phyloP scores from a whole-genome alignment of 202 grass and related monocot genomes.

The Setaria italica region DNA sequence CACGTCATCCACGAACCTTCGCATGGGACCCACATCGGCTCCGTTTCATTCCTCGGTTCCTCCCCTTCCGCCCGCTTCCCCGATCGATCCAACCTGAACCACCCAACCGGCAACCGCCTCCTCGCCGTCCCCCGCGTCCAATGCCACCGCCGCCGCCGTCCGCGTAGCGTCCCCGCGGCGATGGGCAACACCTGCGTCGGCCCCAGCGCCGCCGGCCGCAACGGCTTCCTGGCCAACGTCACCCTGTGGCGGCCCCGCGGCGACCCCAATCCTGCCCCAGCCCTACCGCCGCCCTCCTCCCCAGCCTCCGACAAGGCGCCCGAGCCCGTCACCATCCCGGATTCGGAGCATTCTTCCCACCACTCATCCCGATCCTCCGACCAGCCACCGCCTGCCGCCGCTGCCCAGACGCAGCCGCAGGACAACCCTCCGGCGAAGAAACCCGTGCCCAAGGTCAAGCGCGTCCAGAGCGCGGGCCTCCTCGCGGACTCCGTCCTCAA shows the following conservation, averaged over 20 bases:
- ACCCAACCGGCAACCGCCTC: slow-evolving; percentile 47
- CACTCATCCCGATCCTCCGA: slow-evolving; percentile 47
- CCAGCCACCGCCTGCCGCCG: neutral
- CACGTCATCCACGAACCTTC: neutral
- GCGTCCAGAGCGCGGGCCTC: slow-evolving; percentile 80
- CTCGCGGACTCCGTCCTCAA: slow-evolving; percentile 79
- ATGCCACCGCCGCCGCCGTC: slow-evolving; percentile 51
- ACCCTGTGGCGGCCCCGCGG: slow-evolving; percentile 50
- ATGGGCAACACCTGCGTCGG: slow-evolving; percentile 96
- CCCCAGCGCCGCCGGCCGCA: slow-evolving; percentile 61
- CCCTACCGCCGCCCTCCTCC: slow-evolving; percentile 44
- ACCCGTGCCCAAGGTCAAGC: slow-evolving; percentile 67
- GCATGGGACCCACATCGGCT: slow-evolving; percentile 8
- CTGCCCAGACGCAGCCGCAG: slow-evolving; percentile 11
- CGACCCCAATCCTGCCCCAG: slow-evolving; percentile 18
- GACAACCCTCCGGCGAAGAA: slow-evolving; percentile 53
- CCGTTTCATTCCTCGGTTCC: slow-evolving; percentile 15
- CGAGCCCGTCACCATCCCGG: slow-evolving; percentile 74
- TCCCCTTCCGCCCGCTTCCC: slow-evolving; percentile 28
- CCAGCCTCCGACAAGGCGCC: slow-evolving; percentile 66
- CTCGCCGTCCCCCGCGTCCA: slow-evolving; percentile 52
- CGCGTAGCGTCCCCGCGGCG: slow-evolving; percentile 53
- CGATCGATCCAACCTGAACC: slow-evolving; percentile 50
- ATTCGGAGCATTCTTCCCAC: slow-evolving; percentile 45
- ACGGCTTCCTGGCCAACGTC: slow-evolving; percentile 72